Percentiles rank a stretch among this genome's conserved stretches.
phyloP scores from a whole-genome alignment of 2,329 filamentous ascomycete species.

The Domatiomyces globalis region DNA sequence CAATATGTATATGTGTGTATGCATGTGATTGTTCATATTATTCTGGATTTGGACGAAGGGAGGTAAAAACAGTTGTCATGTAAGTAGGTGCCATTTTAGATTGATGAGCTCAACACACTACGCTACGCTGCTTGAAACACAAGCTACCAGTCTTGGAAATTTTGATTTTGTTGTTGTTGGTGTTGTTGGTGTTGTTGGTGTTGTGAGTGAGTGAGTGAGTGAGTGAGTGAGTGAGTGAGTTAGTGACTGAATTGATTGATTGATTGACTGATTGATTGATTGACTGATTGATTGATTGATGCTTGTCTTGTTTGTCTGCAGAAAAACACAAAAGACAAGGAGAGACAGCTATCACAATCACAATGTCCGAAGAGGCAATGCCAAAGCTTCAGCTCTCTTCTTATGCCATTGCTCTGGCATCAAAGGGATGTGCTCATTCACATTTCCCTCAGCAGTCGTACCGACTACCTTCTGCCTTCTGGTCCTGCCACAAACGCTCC shows the following conservation, averaged over 20 bases:
- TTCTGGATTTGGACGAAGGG: background rate
- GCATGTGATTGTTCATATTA: background rate
- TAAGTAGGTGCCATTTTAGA: background rate
- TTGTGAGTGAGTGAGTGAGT: no score
- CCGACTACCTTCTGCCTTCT: no score
- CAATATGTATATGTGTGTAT: background rate
- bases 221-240: no score
- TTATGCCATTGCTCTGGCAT: background rate
- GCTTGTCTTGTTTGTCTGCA: background rate
- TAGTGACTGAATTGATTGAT: no score
- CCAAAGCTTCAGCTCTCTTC: no score
- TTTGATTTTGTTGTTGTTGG: no score
- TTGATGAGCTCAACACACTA: background rate
- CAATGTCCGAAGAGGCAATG: background rate
- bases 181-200: no score
- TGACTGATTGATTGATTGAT: background rate
- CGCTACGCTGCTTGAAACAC: no score
- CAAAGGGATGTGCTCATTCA: background rate
- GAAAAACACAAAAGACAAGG: background rate
- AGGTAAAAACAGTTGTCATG: background rate
- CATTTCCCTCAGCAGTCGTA: no score
- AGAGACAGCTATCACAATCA: background rate
- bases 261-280: background rate
- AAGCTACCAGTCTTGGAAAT: no score
- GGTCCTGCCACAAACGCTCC: no score